Evolutionary conservation across 345 rosid genomes (phyloP), one percentile per base, ranked within the genome.

Genomic region (Bretschneidera sinensis): DNA sequence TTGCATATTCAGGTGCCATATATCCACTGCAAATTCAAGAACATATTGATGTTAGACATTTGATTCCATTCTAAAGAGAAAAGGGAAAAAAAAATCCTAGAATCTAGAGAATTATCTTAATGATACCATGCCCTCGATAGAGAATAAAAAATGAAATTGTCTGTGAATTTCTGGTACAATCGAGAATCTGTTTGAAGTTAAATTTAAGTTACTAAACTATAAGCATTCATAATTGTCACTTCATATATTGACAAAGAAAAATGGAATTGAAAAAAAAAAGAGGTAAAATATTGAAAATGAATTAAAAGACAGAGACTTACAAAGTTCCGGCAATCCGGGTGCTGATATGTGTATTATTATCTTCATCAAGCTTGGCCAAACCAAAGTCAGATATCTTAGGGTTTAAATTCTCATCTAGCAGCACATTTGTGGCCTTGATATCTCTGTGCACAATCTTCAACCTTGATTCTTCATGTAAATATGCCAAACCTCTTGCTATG

Each of bases 1-100:
- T 78, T 43, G 79, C 82, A 57, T 78, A 78, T 48, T 78, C 82
- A 48, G 82, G 79, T 54, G 82, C 82, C 82, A 78, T 78, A 64
- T 78, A 78, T 59, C 82, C 79, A 17, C 82, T 71, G 59, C 56
- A 55, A 17, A 35, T 17, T 28, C 47, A 39, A 39, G 45, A 39
- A 39, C 11, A 39, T 7, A n/a, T n/a, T n/a, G 9, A 39, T 39
- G 10, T 39, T 5, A 5, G 10, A 39, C 45, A 39, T 5, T 7
- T n/a, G n/a, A n/a, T 9, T 39, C 45, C 45, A 39, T 39, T n/a
- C n/a, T n/a, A n/a, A n/a, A n/a, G n/a, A n/a, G n/a, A n/a, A n/a
- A n/a, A n/a, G n/a, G n/a, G n/a, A n/a, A n/a, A n/a, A n/a, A n/a
- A n/a, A n/a, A n/a, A 13, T 39, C 16, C 1, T 39, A 9, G 4